Evolutionary conservation across 352 stramenopile species (phyloP).

Genomic region (Pythium brachiatum): DNA sequence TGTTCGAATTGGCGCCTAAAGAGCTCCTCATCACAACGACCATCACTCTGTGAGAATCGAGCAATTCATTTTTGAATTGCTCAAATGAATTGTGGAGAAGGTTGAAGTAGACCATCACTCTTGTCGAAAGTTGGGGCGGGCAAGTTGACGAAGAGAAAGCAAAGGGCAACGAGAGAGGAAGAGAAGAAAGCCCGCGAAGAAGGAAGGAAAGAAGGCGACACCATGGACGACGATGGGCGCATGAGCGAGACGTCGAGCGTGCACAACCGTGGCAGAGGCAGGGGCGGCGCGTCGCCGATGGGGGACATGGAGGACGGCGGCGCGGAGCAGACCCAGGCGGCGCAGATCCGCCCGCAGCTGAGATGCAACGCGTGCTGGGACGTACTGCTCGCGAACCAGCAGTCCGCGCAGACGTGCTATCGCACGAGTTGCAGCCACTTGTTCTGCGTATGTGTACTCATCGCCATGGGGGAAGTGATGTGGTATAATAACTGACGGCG

Average conservation of each 20-base stretch:
- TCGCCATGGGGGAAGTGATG: background rate
- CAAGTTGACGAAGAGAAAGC: background rate
- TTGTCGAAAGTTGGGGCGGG: background rate
- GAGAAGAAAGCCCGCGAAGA: background rate
- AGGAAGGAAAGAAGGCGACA: slow-evolving; percentile 1
- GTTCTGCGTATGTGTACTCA: slow-evolving; percentile 60
- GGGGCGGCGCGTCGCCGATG: slow-evolving; percentile 28
- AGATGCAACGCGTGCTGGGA: slow-evolving; percentile 81
- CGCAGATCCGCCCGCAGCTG: slow-evolving; percentile 55
- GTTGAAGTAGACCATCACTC: slow-evolving; percentile 32
- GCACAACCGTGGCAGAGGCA: slow-evolving; percentile 37
- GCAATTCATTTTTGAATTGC: slow-evolving; percentile 23
- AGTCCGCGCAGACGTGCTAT: slow-evolving; percentile 78
- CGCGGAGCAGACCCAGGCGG: slow-evolving; percentile 7
- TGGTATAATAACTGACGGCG: background rate
- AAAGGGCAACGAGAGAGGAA: background rate
- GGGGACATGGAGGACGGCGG: slow-evolving; percentile 50
- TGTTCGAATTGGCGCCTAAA: slow-evolving; percentile 22
- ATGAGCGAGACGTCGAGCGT: slow-evolving; percentile 79
- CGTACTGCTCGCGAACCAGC: slow-evolving; percentile 49
- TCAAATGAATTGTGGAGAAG: slow-evolving; percentile 14
- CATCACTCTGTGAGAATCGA: slow-evolving; percentile 5
- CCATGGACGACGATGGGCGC: slow-evolving; percentile 54
- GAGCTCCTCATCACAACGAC: slow-evolving; percentile 4
- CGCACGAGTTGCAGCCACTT: slow-evolving; percentile 73